Percentiles rank a stretch among this genome's conserved stretches.
phyloP scores from a whole-genome alignment of 805 yeast species.

The Nakazawaea siamensis region DNA sequence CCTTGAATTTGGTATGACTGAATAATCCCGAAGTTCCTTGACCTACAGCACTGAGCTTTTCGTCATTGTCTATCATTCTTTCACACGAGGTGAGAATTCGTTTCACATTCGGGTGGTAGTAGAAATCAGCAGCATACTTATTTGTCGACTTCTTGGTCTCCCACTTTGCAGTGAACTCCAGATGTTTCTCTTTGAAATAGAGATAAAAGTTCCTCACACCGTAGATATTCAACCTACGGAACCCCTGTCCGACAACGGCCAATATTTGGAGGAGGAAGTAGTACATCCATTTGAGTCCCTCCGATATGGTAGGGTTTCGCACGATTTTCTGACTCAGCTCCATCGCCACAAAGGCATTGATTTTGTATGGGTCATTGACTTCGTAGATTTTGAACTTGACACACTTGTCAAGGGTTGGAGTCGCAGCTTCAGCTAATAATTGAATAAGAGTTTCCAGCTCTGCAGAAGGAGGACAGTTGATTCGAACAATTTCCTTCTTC shows the following conservation, averaged over 20 bases:
- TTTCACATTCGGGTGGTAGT: constrained; percentile 39
- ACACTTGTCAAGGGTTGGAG: constrained; percentile 58
- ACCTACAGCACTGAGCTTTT: constrained; percentile 13
- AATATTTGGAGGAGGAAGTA: constrained; percentile 54
- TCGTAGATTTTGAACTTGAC: constrained; percentile 56
- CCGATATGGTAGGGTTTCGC: constrained; percentile 45
- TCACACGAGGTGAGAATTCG: constrained; percentile 38
- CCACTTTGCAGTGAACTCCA: constrained; percentile 51
- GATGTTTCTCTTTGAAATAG: constrained; percentile 52
- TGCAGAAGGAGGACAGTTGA: constrained; percentile 42
- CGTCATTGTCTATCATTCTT: constrained; percentile 21
- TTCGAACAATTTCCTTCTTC: constrained; percentile 48
- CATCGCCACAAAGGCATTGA: constrained; percentile 65
- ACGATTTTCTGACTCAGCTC: constrained; percentile 56
- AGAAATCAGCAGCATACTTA: constrained; percentile 54
- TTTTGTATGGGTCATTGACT: constrained; percentile 54
- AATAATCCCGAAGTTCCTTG: constrained; percentile 21
- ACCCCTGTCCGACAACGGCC: constrained; percentile 64
- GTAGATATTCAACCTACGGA: constrained; percentile 64
- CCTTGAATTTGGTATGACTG: constrained; percentile 70
- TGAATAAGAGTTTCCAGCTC: constrained; percentile 53
- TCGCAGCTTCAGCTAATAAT: constrained; percentile 52
- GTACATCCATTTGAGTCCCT: constrained; percentile 69
- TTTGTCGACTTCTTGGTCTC: constrained; percentile 52
- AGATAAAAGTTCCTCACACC: constrained; percentile 73